These are phyloP conservation scores for Aspergillus sp. DNA, from an alignment of 2,329 filamentous ascomycete genomes.

Conservation along the genomic window DNA sequence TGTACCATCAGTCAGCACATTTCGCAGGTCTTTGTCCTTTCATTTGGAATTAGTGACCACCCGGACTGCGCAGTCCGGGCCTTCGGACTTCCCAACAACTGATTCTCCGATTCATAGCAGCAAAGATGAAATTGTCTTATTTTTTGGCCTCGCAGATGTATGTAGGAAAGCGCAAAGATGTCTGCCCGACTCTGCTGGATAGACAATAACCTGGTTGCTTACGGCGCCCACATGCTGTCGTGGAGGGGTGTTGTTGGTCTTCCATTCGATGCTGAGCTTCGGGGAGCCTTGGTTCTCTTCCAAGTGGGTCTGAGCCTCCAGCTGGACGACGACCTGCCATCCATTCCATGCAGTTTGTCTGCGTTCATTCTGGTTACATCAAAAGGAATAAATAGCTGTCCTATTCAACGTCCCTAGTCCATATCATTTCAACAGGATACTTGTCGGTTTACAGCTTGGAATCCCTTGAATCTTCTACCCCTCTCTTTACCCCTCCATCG, in stretches of 20 bases:
- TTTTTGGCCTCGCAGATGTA: neutral
- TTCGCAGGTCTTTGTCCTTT: neutral
- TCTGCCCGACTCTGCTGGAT: neutral
- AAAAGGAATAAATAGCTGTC: neutral
- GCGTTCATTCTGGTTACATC: neutral
- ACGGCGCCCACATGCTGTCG: neutral
- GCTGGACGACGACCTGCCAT: neutral
- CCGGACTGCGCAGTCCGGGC: neutral
- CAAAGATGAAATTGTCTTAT: neutral
- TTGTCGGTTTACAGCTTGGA: neutral
- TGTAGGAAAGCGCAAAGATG: neutral
- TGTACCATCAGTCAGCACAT: neutral
- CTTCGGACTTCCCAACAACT: neutral
- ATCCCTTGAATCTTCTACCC: neutral
- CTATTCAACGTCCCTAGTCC: neutral
- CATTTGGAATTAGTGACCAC: neutral
- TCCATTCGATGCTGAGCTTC: neutral
- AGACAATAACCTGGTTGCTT: neutral
- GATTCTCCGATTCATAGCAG: neutral
- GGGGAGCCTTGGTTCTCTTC: neutral
- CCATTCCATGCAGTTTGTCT: neutral
- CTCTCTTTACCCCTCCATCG: neutral
- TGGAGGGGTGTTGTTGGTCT: neutral
- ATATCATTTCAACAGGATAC: neutral
- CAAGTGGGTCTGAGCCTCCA: neutral